Conservation (phyloP, 2,329 filamentous ascomycete species). For the Sodiomyces alkalinus region DNA sequence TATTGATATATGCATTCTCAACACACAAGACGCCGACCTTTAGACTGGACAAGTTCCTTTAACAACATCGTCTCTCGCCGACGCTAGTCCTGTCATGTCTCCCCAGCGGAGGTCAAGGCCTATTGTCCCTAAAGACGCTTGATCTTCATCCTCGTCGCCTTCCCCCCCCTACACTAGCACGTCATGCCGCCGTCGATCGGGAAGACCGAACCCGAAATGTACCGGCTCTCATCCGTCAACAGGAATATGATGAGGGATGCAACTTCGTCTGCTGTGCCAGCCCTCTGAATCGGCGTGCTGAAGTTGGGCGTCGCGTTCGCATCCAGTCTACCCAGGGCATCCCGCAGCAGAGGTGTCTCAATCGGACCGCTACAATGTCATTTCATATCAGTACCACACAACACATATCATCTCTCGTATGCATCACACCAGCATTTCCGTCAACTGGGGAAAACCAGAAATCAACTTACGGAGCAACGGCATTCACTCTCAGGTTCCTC, state of each 20-base stretch:
- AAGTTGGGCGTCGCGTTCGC: not conserved
- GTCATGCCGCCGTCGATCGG: constrained; percentile 5
- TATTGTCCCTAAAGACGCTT: too few relatives aligned
- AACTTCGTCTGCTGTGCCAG: constrained; percentile 13
- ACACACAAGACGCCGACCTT: too few relatives aligned
- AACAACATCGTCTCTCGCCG: too few relatives aligned
- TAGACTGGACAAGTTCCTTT: too few relatives aligned
- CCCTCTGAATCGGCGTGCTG: constrained; percentile 7
- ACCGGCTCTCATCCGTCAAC: constrained; percentile 12
- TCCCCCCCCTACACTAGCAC: constrained; percentile 11
- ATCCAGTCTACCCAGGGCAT: constrained; percentile 1
- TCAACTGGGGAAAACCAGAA: too few relatives aligned
- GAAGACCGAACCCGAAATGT: constrained; percentile 9
- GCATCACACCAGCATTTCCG: not conserved
- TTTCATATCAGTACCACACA: not conserved
- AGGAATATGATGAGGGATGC: constrained; percentile 13
- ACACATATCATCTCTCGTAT: not conserved
- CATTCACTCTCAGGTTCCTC: constrained; percentile 11
- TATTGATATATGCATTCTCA: too few relatives aligned
- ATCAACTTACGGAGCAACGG: constrained; percentile 12
- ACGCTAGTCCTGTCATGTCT: too few relatives aligned
- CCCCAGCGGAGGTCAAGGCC: too few relatives aligned
- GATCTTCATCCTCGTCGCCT: too few relatives aligned
- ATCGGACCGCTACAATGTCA: constrained; percentile 3
- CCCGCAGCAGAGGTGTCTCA: constrained; percentile 5